phyloP scores from a whole-genome alignment of 805 yeast genomes.

The Soucietia sequanensis region DNA sequence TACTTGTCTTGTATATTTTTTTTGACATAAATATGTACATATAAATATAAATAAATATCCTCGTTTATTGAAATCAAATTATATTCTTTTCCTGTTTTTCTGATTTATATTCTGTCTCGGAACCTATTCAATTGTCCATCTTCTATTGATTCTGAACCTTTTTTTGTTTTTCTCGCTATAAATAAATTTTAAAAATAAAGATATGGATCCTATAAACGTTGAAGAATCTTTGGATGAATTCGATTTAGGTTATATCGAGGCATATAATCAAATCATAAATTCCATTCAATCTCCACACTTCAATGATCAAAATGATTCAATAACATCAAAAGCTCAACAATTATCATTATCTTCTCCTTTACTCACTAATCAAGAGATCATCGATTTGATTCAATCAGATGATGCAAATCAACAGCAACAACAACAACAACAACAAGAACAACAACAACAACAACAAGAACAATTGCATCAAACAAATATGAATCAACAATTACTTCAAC shows the following conservation, averaged over 20 bases:
- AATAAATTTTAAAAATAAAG: too few species aligned
- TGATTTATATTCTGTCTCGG: too few species aligned
- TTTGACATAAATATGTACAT: too few species aligned
- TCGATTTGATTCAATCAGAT: too few species aligned
- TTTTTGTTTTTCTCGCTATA: too few species aligned
- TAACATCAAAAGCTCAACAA: conserved; percentile 8
- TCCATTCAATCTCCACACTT: neutral
- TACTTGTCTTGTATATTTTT: too few species aligned
- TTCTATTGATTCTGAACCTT: too few species aligned
- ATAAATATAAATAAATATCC: too few species aligned
- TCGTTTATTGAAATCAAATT: too few species aligned
- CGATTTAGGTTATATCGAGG: conserved; percentile 19
- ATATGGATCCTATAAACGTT: conserved; percentile 5
- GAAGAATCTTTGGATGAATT: conserved; percentile 26
- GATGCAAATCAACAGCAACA: neutral
- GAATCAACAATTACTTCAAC: conserved; percentile 4
- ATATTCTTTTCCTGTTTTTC: too few species aligned
- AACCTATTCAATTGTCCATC: too few species aligned
- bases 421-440: neutral
- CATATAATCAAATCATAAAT: conserved; percentile 15
- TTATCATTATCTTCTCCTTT: conserved; percentile 24
- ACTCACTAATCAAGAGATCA: conserved; percentile 13
- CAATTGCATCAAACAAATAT: neutral
- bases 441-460: too few species aligned
- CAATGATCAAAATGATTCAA: conserved; percentile 7